Base-by-base conservation (phyloP, 352 stramenopile species). In the Pythium coloratum region DNA sequence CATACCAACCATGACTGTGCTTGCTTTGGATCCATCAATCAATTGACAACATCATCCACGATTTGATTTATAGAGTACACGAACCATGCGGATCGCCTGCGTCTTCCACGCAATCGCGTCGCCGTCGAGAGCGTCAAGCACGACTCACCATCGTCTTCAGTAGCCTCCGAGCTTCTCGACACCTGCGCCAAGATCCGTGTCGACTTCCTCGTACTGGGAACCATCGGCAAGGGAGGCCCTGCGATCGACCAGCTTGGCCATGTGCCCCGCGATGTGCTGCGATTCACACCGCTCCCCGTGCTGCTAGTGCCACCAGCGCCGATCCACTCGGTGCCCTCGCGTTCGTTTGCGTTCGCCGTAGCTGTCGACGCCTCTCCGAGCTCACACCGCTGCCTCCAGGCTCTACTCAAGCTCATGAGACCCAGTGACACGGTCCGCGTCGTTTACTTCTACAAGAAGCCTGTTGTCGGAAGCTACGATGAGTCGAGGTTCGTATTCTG, bases 361-460 rank as follows among this genome's bases (percentile, higher is more conserved):
- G 84, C 81, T 1, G 69, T 91, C 34, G 80, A 90, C 55, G 13
- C 32, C 3, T 80, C 72, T 1, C 16, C 36, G 0, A 18, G 33
- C 13, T 70, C 72, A 2, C 20, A 14, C 10, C 75, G 73, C 12
- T 90, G 80, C 13, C 56, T 89, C 3, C 77, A 84, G 12, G 76
- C 79, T 7, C 69, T 73, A 6, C 69, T 92, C 34, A 89, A 92
- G 62, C 60, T 92, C 6, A 81, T 89, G 72, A 72, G 71, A 1
- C 69, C 80, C 0, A 62, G 56, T 0, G 80, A 91, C 59, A 50
- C 53, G 42, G 53, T 89, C 18, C 76, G 75, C 2, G 54, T 91
- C 30, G 80, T 91, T 16, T 80, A 90, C 62, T 91, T 91, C 53
- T 88, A 81, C 69, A 70, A 81, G 34, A 76, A 76, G 8, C 77